Evolutionary conservation across 1,284 basidiomycete species (phyloP).

Genomic region (Takashimella koratensis): DNA sequence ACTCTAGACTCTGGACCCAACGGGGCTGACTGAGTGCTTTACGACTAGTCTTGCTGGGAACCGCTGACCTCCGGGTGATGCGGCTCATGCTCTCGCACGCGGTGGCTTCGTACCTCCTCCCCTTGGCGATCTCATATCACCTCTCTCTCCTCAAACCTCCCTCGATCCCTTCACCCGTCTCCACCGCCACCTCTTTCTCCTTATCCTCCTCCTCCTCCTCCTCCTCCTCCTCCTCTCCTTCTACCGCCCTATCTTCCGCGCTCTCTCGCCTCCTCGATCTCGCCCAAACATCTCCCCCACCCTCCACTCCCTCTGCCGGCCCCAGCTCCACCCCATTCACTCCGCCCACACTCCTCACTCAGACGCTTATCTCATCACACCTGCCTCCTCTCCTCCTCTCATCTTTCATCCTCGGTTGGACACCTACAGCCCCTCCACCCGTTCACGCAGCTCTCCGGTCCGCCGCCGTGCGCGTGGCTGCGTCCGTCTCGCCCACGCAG

Average conservation of each 20-base stretch:
- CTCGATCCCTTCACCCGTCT: slow-evolving; percentile 16
- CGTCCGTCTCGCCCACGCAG: slow-evolving; percentile 25
- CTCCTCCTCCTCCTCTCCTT: slow-evolving; percentile 14
- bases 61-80: slow-evolving; percentile 31
- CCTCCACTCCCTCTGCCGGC: slow-evolving; percentile 1
- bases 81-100: slow-evolving; percentile 26
- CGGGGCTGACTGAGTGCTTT: not conserved
- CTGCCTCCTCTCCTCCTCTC: slow-evolving; percentile 28
- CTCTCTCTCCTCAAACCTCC: slow-evolving; percentile 21
- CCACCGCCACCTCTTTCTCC: slow-evolving; percentile 10
- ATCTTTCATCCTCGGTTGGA: slow-evolving; percentile 29
- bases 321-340: slow-evolving; percentile 11
- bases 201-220: slow-evolving; percentile 18
- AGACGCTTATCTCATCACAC: slow-evolving; percentile 24
- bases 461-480: slow-evolving; percentile 11
- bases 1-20: too few species aligned
- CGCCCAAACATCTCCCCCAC: slow-evolving; percentile 17
- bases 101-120: slow-evolving; percentile 25
- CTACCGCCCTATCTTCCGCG: slow-evolving; percentile 12
- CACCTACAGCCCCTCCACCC: slow-evolving; percentile 21
- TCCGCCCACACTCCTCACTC: slow-evolving; percentile 25
- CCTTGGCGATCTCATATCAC: slow-evolving; percentile 15
- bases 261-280: slow-evolving; percentile 21
- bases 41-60: slow-evolving; percentile 33
- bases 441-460: slow-evolving; percentile 16